Base-by-base conservation (phyloP, 2,329 filamentous ascomycete species). In the Ceratocystis huliohia region DNA sequence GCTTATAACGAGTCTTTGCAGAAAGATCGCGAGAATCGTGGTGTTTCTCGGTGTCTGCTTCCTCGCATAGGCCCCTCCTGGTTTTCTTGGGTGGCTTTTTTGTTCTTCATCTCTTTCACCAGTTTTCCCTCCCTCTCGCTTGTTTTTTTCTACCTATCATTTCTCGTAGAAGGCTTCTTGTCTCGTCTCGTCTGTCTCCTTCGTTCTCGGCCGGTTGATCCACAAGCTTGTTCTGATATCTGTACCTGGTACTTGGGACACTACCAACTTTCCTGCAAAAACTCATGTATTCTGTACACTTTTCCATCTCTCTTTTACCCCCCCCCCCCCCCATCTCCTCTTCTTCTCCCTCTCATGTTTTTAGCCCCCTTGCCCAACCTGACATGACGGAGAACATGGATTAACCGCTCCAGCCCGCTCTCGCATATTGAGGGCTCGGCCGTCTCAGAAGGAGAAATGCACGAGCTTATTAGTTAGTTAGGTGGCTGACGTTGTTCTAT, bases 381-480 rank as follows among this genome's bases (percentile, higher is more conserved):
- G 61, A 44, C 37, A 22, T 62, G 59, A 61, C 53, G 53, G 53
- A 33, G 25, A 59, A 59, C 53, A 59, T 59, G 53, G 53, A 59
- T 59, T 45, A 28, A 20, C 41, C 41, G 41, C 25, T 63, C 20
- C 61, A 45, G 61, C 44, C 61, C 61, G 61, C 61, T 44, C 44
- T 45, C 44, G 61, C 61, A 62, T 62, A 44, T 62, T 62, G 41
- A 10, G 41, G 25, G 28, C 61, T 44, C 41, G 44, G 33, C 22
- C 41, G 61, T 33, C 53, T 33, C 25, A 59, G 53, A 59, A 59
- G 25, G 10, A 59, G 17, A 30, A 33, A 56, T 25, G 53, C 53
- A 59, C 28, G 25, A 59, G 25, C 25, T 59, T 30, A 59, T 59
- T 59, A 30, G 53, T 30, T 33, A 30, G 28, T 30, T 33, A 30